phyloP scores from a whole-genome alignment of 2,329 filamentous ascomycete species.

The Aspergillus terreus region DNA sequence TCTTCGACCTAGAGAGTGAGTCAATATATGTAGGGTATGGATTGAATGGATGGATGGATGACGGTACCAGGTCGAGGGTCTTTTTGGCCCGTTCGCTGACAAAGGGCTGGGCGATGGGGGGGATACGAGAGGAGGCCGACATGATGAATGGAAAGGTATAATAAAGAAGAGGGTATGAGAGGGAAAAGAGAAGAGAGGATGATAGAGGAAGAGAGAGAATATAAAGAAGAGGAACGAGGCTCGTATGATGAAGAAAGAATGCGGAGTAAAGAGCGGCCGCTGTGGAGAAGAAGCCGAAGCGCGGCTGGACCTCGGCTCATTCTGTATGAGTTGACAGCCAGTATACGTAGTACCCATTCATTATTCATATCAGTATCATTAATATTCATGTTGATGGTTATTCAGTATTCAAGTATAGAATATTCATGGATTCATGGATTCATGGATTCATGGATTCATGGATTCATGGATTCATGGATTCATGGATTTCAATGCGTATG shows the following conservation, averaged over 20 bases:
- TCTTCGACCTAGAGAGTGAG: constrained; percentile 65
- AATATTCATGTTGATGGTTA: too few species aligned
- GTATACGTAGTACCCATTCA: neutral
- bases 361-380: neutral
- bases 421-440: too few species aligned
- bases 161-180: neutral
- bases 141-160: constrained; percentile 31
- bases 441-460: too few species aligned
- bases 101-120: constrained; percentile 55
- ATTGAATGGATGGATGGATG: neutral
- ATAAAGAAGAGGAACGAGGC: constrained; percentile 6
- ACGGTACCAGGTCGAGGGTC: constrained; percentile 67
- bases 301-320: constrained; percentile 24
- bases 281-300: constrained; percentile 29
- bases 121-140: constrained; percentile 52
- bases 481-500: too few species aligned
- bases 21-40: neutral
- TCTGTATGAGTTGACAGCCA: too few species aligned
- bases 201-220: neutral
- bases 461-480: too few species aligned
- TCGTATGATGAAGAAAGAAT: constrained; percentile 5
- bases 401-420: too few species aligned
- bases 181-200: neutral
- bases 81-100: constrained; percentile 83
- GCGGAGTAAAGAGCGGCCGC: constrained; percentile 17